Percentiles rank a stretch among this genome's conserved stretches.
phyloP scores from a whole-genome alignment of 83 land plant species.

The Picea engelmannii region DNA sequence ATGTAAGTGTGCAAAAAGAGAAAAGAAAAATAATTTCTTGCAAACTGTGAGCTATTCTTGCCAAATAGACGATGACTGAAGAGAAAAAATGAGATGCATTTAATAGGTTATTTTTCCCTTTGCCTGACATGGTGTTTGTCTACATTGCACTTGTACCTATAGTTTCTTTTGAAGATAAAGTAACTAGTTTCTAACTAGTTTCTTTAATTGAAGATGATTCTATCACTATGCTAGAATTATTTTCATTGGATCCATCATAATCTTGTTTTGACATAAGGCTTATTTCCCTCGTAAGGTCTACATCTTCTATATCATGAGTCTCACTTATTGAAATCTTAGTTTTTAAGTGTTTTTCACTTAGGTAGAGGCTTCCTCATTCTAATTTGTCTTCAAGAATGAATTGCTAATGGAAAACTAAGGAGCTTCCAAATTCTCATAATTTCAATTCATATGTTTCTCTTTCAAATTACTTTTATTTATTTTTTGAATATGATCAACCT shows the following conservation, averaged over 20 bases:
- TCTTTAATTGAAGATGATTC: background rate
- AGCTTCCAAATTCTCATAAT: background rate
- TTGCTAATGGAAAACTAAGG: background rate
- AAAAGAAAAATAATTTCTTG: too few relatives aligned
- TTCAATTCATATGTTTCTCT: slow-evolving; percentile 10
- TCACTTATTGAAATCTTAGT: background rate
- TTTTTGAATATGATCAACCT: background rate
- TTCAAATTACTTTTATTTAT: background rate
- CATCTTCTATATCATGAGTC: background rate
- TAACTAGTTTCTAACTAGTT: background rate
- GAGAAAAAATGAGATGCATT: too few relatives aligned
- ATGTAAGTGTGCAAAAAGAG: too few relatives aligned
- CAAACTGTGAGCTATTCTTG: too few relatives aligned
- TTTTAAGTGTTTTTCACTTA: background rate
- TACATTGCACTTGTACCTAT: background rate
- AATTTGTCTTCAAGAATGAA: background rate
- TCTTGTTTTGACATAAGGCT: background rate
- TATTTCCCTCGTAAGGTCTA: background rate
- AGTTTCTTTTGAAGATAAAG: background rate
- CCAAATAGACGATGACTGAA: too few relatives aligned
- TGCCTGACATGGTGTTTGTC: background rate
- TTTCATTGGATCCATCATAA: background rate
- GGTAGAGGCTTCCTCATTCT: background rate
- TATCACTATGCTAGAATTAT: background rate
- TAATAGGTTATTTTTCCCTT: too few relatives aligned